Evolutionary conservation across 2,329 filamentous ascomycete genomes (phyloP).

Genomic region (Alternaria novae-zelandiae): DNA sequence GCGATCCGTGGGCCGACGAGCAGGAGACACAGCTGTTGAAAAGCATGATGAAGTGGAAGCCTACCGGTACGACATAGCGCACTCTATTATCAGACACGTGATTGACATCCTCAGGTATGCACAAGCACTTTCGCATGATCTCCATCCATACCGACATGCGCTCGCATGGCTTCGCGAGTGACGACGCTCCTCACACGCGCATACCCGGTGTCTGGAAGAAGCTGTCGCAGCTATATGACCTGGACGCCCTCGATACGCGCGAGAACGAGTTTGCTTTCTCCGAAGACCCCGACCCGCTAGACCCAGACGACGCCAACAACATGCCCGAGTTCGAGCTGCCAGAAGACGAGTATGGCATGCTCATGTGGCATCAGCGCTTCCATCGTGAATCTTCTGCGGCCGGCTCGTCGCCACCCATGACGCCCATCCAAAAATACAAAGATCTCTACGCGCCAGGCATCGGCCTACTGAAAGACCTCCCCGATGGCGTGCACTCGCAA

Average conservation of each 20-base stretch:
- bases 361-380: conserved; percentile 53
- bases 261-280: conserved; percentile 67
- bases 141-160: conserved; percentile 46
- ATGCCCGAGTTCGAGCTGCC: conserved; percentile 53
- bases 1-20: conserved; percentile 91
- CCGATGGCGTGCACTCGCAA: conserved; percentile 33
- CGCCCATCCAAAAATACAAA: conserved; percentile 43
- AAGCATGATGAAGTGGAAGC: conserved; percentile 91
- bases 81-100: background rate
- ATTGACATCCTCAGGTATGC: conserved; percentile 55
- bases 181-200: conserved; percentile 76
- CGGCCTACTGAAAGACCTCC: conserved; percentile 42
- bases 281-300: conserved; percentile 60
- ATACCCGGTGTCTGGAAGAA: conserved; percentile 94
- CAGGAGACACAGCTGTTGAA: conserved; percentile 94
- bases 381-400: conserved; percentile 32
- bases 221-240: conserved; percentile 80
- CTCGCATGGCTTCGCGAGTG: conserved; percentile 70
- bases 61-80: conserved; percentile 66
- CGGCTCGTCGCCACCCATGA: conserved; percentile 38
- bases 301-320: conserved; percentile 42
- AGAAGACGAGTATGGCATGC: conserved; percentile 51
- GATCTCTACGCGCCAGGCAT: conserved; percentile 40
- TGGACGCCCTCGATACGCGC: conserved; percentile 84
- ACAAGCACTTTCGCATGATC: conserved; percentile 63